Evolutionary conservation across 2,329 filamentous ascomycete genomes (phyloP), one percentile per base, ranked within the genome.

Genomic region (Aspergillus novofumigatus): DNA sequence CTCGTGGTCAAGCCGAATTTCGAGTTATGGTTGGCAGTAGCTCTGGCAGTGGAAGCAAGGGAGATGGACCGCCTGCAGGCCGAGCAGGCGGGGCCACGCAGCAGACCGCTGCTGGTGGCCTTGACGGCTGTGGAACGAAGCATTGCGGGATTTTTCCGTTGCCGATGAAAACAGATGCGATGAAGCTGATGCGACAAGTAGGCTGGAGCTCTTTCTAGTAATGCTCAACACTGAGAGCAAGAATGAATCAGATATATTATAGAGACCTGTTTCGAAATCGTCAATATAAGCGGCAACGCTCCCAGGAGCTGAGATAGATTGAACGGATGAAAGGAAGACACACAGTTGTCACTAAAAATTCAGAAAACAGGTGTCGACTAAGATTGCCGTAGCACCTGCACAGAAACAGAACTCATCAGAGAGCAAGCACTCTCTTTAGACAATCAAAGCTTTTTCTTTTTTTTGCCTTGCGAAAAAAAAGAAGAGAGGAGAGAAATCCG

Each of bases 301-400:
- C 42, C n/a, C 21, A 20, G 21, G 44, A 47, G 41, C 20, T 17
- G 42, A 44, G 17, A 25, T 26, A 48, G 29, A 17, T 47, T 11
- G n/a, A n/a, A 62, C 65, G 61, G 63, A 60, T 62, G 53, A 64
- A 68, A 67, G 67, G 64, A 65, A 66, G 62, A 53, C 54, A 47
- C 52, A 58, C 47, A 52, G 51, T 52, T 57, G 55, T 54, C 49
- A 57, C 49, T 61, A 53, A 61, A 55, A 56, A 59, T 59, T 51
- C 49, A 51, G 59, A 65, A 63, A 63, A 65, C 70, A 74, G 72
- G 72, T 73, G 70, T 73, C 70, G 71, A 74, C 71, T 72, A 72
- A 57, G 62, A 66, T 67, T 73, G 71, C 71, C 71, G 71, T 72
- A 72, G 64, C 71, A 74, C 71, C 71, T 74, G 71, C 64, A 64